Conservation (phyloP, 148 eudicot genomes). For the Gaultheria prostrata region DNA sequence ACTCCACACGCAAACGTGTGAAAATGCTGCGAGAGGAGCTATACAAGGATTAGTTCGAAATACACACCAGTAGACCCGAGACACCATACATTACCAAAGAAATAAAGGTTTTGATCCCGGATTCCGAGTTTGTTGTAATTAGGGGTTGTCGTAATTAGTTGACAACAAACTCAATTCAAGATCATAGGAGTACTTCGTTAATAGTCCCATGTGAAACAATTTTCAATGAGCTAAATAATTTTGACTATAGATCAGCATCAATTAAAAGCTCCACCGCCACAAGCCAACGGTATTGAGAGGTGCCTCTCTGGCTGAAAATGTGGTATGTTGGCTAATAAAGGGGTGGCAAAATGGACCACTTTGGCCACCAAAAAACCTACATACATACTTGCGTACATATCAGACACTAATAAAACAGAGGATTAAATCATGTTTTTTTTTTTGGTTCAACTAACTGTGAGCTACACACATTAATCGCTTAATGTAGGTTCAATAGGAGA, state of each 20-base stretch:
- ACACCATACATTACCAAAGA: too few species aligned
- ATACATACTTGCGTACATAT: not conserved
- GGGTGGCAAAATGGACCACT: not conserved
- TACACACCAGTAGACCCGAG: too few species aligned
- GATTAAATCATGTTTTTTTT: not conserved
- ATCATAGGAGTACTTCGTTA: not conserved
- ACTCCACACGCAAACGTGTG: too few species aligned
- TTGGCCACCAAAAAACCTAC: not conserved
- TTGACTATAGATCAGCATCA: not conserved
- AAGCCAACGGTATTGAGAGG: not conserved
- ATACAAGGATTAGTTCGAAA: too few species aligned
- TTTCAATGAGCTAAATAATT: not conserved
- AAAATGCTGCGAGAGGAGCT: too few species aligned
- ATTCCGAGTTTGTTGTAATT: too few species aligned
- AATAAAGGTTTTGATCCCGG: too few species aligned
- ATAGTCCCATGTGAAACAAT: not conserved
- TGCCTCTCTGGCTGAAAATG: not conserved
- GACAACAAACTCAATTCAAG: not conserved
- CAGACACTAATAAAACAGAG: not conserved
- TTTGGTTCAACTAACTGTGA: not conserved
- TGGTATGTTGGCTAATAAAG: not conserved
- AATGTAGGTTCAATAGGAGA: too few species aligned
- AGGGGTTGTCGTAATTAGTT: not conserved
- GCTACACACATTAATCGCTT: not conserved
- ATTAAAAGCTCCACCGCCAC: not conserved